Evolutionary conservation across 2,329 filamentous ascomycete genomes (phyloP).

Genomic region (Neonectria ditissima): DNA sequence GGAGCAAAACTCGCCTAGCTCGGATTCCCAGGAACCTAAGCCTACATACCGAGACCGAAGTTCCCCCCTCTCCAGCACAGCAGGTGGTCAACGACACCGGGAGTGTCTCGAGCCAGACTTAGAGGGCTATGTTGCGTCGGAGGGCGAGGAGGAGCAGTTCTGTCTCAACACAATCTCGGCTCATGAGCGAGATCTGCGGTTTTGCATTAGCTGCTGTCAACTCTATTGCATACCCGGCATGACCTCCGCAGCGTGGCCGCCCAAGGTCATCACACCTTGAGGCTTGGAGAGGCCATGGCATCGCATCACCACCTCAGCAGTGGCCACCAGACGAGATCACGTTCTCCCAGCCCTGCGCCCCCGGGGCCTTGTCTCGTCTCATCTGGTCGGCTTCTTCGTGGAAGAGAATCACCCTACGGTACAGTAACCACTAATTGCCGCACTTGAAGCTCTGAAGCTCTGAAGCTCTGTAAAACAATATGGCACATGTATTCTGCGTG

Average conservation of each 20-base stretch:
- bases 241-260: not conserved
- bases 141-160: conserved; percentile 10
- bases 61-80: not conserved
- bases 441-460: too few species aligned
- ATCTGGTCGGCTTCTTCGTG: not conserved
- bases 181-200: not conserved
- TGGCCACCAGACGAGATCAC: conserved; percentile 11
- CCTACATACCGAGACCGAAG: not conserved
- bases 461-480: too few species aligned
- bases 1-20: not conserved
- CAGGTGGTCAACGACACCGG: not conserved
- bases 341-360: not conserved
- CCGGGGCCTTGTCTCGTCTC: conserved; percentile 6
- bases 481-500: too few species aligned
- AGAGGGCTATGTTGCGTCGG: conserved; percentile 1
- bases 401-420: too few species aligned
- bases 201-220: not conserved
- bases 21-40: not conserved
- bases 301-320: not conserved
- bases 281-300: not conserved
- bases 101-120: not conserved
- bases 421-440: too few species aligned
- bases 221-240: not conserved
- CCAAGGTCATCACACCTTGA: not conserved
- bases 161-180: not conserved